Evolutionary conservation across 306 rosid species (phyloP), one percentile per base, ranked within the genome.

Genomic region (Cicer yamashitae): DNA sequence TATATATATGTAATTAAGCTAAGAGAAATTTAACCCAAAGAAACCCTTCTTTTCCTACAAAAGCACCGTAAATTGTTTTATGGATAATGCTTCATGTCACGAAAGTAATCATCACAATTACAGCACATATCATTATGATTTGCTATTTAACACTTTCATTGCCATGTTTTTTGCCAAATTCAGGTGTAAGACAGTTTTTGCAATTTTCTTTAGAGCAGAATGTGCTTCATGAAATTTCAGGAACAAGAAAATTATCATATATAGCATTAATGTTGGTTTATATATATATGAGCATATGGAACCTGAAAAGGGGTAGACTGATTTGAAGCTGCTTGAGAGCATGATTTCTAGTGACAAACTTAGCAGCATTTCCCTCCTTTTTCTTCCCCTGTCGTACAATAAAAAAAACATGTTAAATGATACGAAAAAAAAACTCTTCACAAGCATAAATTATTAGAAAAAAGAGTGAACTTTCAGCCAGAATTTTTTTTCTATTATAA

Each of bases 341-440:
- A 64, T 90, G 96, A 8, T 94, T 86, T 86, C 97, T 88, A 58
- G 89, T 94, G 41, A 94, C 82, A 81, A 81, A 94, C 70, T 88
- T 90, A 0, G 99, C 97, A 3, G 97, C 99, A 76, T 92, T 92
- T 6, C 99, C 97, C 73, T 94, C 99, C 89, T 92, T 92, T 25
- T 94, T 94, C 96, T 94, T 85, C 43, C 99, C 97, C 97, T 94
- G 86, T 7, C 48, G 9, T 6, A 54, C 53, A 78, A 62, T 11
- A 34, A 11, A 39, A 70, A 57, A 2, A 17, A 64, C 9, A 7
- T 22, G 43, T 43, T 40, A 57, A 11, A 40, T 0, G 7, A 39
- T 13, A 13, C 2, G n/a, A 63, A 2, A 43, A 1, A 43, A 1
- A 44, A 73, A 53, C 7, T 47, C n/a, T 8, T 3, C 5, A 40